A percentile compares a stretch with the other conserved stretches of the same genome.
Evolutionary conservation across 345 rosid species (phyloP).

Genomic region (Leavenworthia alabamica): DNA sequence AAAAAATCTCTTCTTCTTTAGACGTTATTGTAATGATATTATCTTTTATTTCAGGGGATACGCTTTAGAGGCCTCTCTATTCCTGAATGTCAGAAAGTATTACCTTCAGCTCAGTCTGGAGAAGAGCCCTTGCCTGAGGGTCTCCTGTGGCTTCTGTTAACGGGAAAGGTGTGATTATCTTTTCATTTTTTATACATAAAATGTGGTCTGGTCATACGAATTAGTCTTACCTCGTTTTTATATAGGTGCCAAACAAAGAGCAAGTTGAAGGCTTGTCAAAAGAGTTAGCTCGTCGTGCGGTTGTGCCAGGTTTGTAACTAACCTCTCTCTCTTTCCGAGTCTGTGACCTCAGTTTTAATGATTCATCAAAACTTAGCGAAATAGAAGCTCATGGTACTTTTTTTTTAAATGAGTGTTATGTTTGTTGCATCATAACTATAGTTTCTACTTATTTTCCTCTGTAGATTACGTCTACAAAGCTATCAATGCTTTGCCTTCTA

Average conservation of each 20-base stretch:
- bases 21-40: background rate
- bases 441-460: background rate
- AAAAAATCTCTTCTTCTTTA: background rate
- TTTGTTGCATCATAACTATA: background rate
- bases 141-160: slow-evolving; percentile 92
- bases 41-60: slow-evolving; percentile 56
- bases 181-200: background rate
- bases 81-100: slow-evolving; percentile 86
- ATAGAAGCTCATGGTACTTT: background rate
- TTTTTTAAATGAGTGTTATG: background rate
- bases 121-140: slow-evolving; percentile 95
- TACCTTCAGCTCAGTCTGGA: slow-evolving; percentile 78
- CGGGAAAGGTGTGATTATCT: slow-evolving; percentile 63
- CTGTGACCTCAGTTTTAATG: background rate
- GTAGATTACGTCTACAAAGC: slow-evolving; percentile 81
- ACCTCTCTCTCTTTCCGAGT: background rate
- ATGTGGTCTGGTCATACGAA: background rate
- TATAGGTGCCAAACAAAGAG: slow-evolving; percentile 67
- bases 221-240: background rate
- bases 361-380: background rate
- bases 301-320: slow-evolving; percentile 63
- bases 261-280: slow-evolving; percentile 77
- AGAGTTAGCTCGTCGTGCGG: slow-evolving; percentile 67
- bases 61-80: slow-evolving; percentile 85
- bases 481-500: slow-evolving; percentile 71